Evolutionary conservation across 495 filamentous ascomycete species (phyloP).

Genomic region (Podospora pseudopauciseta): DNA sequence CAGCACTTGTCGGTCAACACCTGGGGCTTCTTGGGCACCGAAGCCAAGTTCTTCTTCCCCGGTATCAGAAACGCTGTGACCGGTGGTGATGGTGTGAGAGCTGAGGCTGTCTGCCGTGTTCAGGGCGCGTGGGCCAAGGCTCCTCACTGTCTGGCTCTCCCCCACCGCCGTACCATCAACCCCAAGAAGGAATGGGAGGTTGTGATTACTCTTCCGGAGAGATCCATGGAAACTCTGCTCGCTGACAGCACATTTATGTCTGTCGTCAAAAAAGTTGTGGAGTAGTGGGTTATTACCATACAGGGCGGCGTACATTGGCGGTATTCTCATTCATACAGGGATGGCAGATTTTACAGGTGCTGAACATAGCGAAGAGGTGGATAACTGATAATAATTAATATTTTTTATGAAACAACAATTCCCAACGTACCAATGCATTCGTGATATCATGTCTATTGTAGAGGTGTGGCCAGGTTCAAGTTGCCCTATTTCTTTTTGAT

Average conservation of each 20-base stretch:
- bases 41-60: neutral
- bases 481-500: too few species aligned
- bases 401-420: too few species aligned
- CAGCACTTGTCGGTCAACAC: neutral
- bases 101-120: neutral
- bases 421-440: too few species aligned
- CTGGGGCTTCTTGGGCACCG: neutral
- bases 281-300: neutral
- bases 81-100: neutral
- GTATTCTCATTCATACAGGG: too few species aligned
- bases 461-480: too few species aligned
- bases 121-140: neutral
- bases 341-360: too few species aligned
- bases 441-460: too few species aligned
- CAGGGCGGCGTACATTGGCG: too few species aligned
- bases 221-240: neutral
- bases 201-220: neutral
- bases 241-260: neutral
- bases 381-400: too few species aligned
- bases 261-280: neutral
- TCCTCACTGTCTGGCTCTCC: neutral
- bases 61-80: neutral
- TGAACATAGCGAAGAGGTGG: too few species aligned
- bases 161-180: neutral
- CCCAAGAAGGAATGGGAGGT: neutral